Conservation (phyloP, 2,329 filamentous ascomycete species). For the Penicillium sp. region DNA sequence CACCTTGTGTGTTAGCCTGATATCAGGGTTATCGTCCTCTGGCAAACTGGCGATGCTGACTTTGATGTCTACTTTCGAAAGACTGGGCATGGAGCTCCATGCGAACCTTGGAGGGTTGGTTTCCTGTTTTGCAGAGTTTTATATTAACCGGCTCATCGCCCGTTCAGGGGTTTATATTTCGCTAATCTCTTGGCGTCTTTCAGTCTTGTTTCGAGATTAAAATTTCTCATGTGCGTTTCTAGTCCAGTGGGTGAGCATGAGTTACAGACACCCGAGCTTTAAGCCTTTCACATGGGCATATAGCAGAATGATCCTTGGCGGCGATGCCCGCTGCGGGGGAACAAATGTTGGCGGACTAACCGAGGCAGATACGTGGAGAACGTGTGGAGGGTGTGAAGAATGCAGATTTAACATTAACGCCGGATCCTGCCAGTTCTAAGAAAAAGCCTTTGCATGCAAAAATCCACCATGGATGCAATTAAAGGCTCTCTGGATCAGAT, state of each 20-base stretch:
- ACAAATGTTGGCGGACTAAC: neutral
- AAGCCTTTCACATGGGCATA: neutral
- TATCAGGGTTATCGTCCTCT: neutral
- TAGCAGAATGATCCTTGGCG: neutral
- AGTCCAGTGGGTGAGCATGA: neutral
- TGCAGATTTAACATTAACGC: neutral
- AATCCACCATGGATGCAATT: conserved; percentile 1
- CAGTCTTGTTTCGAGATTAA: too few relatives aligned
- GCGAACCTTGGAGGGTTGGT: too few relatives aligned
- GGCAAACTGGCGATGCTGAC: too few relatives aligned
- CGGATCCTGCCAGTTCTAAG: neutral
- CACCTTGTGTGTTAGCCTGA: neutral
- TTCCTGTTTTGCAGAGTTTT: neutral
- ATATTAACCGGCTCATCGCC: neutral
- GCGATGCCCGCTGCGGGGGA: neutral
- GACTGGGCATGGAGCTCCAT: neutral
- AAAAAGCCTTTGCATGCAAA: neutral
- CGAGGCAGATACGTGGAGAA: neutral
- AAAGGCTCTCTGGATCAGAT: neutral
- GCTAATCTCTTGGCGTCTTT: neutral
- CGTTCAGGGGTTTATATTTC: neutral
- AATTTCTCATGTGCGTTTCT: neutral
- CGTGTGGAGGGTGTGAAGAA: neutral
- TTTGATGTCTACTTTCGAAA: neutral
- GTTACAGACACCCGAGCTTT: neutral